A percentile compares a stretch with the other conserved stretches of the same genome.
Evolutionary conservation across 2,329 filamentous ascomycete genomes (phyloP).

Genomic region (Xylaria sp.): DNA sequence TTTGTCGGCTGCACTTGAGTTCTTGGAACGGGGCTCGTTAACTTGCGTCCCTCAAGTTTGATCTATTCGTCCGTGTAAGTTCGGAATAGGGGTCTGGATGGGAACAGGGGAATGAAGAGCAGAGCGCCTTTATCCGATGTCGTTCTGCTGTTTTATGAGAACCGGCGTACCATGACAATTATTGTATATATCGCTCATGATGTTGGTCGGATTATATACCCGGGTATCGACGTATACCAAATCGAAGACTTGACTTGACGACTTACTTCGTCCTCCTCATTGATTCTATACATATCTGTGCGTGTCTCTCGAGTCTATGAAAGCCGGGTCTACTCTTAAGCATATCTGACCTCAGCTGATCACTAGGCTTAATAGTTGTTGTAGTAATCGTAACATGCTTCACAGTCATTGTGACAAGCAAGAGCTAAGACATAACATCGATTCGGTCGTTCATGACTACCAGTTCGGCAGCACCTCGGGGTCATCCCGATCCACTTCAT

Average conservation of each 20-base stretch:
- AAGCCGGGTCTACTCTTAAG: too few relatives aligned
- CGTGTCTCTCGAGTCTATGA: too few relatives aligned
- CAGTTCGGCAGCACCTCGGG: slow-evolving; percentile 22
- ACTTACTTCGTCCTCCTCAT: not conserved
- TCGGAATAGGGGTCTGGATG: too few relatives aligned
- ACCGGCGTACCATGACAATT: slow-evolving; percentile 2
- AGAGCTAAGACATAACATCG: not conserved
- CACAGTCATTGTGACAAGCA: not conserved
- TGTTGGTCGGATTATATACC: slow-evolving; percentile 6
- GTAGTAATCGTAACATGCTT: not conserved
- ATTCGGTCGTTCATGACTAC: not conserved
- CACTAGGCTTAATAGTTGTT: too few relatives aligned
- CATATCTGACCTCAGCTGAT: too few relatives aligned
- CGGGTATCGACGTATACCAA: slow-evolving; percentile 7
- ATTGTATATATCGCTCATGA: slow-evolving; percentile 5
- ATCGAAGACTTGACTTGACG: not conserved
- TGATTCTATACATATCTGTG: not conserved
- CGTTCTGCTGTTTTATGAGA: not conserved
- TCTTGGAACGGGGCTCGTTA: not conserved
- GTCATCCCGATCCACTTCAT: not conserved
- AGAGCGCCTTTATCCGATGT: not conserved
- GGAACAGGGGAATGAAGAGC: not conserved
- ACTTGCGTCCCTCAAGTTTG: too few relatives aligned
- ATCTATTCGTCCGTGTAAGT: too few relatives aligned
- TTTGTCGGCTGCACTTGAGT: slow-evolving; percentile 61